Evolutionary conservation across 108 stramenopile species (phyloP).

Genomic region (Cyclostephanos tholiformis): DNA sequence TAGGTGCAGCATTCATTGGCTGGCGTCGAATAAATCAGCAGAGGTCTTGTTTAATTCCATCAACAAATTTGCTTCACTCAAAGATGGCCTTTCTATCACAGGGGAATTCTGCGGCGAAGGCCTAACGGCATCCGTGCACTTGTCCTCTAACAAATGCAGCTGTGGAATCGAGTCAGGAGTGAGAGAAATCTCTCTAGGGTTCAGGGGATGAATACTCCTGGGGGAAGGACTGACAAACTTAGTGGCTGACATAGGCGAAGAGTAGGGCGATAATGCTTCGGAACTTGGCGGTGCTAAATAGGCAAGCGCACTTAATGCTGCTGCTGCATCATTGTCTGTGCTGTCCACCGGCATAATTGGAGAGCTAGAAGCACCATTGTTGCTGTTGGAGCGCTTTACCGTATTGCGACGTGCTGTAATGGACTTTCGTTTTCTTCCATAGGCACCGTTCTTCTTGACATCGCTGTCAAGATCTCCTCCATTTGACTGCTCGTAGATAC

Average conservation of each 20-base stretch:
- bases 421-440: slow-evolving; percentile 37
- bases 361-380: background rate
- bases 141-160: slow-evolving; percentile 34
- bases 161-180: slow-evolving; percentile 24
- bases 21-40: background rate
- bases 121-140: background rate
- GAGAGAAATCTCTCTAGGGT: background rate
- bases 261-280: slow-evolving; percentile 12
- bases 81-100: slow-evolving; percentile 17
- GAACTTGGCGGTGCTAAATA: slow-evolving; percentile 11
- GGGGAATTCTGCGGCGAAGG: background rate
- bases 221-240: slow-evolving; percentile 47
- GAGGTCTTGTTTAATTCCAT: slow-evolving; percentile 48
- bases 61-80: slow-evolving; percentile 40
- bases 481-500: slow-evolving; percentile 29
- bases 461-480: background rate
- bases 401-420: background rate
- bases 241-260: slow-evolving; percentile 11
- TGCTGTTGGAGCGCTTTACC: slow-evolving; percentile 11
- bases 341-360: slow-evolving; percentile 32
- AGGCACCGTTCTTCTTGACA: background rate
- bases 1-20: background rate
- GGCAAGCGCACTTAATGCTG: slow-evolving; percentile 43
- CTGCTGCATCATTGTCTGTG: slow-evolving; percentile 43
- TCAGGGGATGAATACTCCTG: slow-evolving; percentile 13